These are phyloP conservation scores for Corymbia calophylla DNA, from an alignment of 441 rosid species.

Conservation along the genomic window DNA sequence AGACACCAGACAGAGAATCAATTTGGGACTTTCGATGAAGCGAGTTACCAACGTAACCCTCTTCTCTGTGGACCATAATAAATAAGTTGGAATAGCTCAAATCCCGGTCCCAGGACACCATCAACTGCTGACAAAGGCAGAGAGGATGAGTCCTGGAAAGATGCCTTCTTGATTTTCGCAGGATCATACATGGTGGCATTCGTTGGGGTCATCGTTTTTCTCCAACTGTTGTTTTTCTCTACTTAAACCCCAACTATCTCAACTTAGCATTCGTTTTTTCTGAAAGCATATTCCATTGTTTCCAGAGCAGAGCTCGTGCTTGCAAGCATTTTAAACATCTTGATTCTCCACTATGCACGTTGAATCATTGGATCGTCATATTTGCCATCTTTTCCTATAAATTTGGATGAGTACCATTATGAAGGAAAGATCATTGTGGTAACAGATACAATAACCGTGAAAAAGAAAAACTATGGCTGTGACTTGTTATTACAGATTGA, in stretches of 20 bases:
- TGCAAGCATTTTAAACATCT: background rate
- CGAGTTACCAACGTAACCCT: background rate
- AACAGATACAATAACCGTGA: background rate
- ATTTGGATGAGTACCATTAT: background rate
- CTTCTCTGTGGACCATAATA: background rate
- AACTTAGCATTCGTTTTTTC: background rate
- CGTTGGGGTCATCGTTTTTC: background rate
- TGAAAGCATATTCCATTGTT: background rate
- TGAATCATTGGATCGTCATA: rapidly evolving
- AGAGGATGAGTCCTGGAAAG: background rate
- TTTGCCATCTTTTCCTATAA: background rate
- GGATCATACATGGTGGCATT: background rate
- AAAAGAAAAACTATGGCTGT: background rate
- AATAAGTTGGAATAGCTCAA: background rate
- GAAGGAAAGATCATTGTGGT: background rate
- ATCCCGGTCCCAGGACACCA: background rate
- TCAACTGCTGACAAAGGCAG: background rate
- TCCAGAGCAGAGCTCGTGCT: background rate
- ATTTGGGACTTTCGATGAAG: background rate
- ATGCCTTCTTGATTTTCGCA: background rate
- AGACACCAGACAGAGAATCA: background rate
- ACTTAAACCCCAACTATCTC: background rate
- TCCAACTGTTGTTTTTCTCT: background rate
- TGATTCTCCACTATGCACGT: background rate
- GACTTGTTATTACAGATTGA: background rate